Percentiles rank a stretch among this genome's conserved stretches.
Evolutionary conservation across 805 yeast genomes (phyloP).

Genomic region (Hanseniaspora thailandica): DNA sequence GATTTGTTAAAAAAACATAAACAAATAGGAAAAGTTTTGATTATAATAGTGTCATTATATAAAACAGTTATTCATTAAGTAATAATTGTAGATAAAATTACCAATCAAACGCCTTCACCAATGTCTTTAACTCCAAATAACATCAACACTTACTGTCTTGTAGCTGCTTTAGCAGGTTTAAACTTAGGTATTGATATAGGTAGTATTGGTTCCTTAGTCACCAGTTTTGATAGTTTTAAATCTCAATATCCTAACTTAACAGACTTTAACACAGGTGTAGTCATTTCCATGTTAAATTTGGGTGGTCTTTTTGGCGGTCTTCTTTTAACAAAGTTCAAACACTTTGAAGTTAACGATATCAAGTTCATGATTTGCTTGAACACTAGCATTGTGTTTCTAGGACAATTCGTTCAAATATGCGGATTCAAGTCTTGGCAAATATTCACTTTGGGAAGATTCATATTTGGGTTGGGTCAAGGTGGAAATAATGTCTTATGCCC

Average conservation of each 20-base stretch:
- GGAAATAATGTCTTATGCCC: conserved; percentile 57
- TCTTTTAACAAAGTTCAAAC: conserved; percentile 47
- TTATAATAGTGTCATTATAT: no score
- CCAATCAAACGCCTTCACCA: background rate
- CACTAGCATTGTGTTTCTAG: conserved; percentile 38
- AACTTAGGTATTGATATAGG: conserved; percentile 70
- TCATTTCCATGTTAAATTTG: conserved; percentile 47
- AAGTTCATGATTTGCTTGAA: conserved; percentile 45
- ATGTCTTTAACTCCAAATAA: conserved; percentile 25
- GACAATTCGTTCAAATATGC: conserved; percentile 44
- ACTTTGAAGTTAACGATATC: conserved; percentile 45
- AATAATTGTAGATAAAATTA: background rate
- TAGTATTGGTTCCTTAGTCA: conserved; percentile 54
- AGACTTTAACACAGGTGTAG: conserved; percentile 36
- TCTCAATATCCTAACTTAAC: conserved; percentile 41
- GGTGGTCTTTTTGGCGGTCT: conserved; percentile 65
- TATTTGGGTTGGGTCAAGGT: conserved; percentile 53
- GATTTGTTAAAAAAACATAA: no score
- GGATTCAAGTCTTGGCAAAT: conserved; percentile 29
- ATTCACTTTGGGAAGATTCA: conserved; percentile 4
- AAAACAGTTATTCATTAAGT: no score
- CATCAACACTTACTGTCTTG: conserved; percentile 37
- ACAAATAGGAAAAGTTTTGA: no score
- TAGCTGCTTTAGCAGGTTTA: conserved; percentile 54
- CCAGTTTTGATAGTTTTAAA: conserved; percentile 45